Evolutionary conservation across 1,284 basidiomycete genomes (phyloP).

Genomic region (Irpex rosettiformis): DNA sequence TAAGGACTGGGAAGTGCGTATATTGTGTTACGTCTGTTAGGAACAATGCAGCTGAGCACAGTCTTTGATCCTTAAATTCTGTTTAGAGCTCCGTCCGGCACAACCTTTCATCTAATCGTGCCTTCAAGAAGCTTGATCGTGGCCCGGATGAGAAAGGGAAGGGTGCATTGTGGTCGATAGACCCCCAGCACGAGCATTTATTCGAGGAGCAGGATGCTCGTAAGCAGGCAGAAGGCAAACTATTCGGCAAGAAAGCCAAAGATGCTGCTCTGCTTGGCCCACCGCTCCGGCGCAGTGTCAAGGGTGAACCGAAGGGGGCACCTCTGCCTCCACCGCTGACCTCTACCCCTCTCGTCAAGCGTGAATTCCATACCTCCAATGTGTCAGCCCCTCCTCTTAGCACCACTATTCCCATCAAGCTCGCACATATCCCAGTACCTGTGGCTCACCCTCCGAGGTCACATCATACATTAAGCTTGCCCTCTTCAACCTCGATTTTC

Average conservation of each 20-base stretch:
- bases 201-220: conserved; percentile 68
- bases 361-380: conserved; percentile 14
- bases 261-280: conserved; percentile 46
- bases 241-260: conserved; percentile 49
- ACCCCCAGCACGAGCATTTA: conserved; percentile 64
- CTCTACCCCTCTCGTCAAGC: conserved; percentile 49
- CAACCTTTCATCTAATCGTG: conserved; percentile 85
- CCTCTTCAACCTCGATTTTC: conserved; percentile 7
- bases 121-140: conserved; percentile 83
- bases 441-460: conserved; percentile 15
- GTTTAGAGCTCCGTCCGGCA: conserved; percentile 86
- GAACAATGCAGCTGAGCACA: background rate
- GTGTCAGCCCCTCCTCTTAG: background rate
- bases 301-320: conserved; percentile 49
- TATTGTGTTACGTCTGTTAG: background rate
- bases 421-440: conserved; percentile 14
- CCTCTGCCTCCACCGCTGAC: conserved; percentile 66
- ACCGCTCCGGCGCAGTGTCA: conserved; percentile 61
- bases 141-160: conserved; percentile 85
- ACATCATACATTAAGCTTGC: conserved; percentile 14
- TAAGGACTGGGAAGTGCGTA: conserved; percentile 73
- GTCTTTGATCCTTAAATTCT: background rate
- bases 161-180: conserved; percentile 87
- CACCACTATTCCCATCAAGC: conserved; percentile 14
- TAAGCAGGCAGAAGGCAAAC: conserved; percentile 37